A percentile compares a stretch with the other conserved stretches of the same genome.
These are phyloP conservation scores for Triangularia verruculosa DNA, from an alignment of 2,329 filamentous ascomycete species.

Conservation along the genomic window DNA sequence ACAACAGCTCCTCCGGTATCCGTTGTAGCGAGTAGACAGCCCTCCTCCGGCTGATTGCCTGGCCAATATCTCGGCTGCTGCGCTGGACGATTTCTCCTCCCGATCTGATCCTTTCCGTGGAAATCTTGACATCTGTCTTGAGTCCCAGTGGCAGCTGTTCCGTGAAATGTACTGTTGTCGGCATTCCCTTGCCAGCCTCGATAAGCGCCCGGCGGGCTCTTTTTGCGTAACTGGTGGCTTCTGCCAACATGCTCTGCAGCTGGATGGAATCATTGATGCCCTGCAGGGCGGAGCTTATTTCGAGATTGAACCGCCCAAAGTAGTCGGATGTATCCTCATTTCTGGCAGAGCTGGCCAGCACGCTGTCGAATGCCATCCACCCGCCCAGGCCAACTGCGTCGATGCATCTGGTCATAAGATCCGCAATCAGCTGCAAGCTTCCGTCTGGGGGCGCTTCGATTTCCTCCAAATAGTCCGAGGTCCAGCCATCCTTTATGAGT, in stretches of 20 bases:
- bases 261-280: constrained; percentile 67
- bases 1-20: constrained; percentile 56
- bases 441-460: constrained; percentile 57
- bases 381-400: constrained; percentile 73
- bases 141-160: constrained; percentile 68
- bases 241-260: constrained; percentile 61
- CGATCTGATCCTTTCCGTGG: constrained; percentile 57
- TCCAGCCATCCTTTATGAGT: constrained; percentile 73
- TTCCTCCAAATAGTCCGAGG: constrained; percentile 61
- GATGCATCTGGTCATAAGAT: constrained; percentile 68
- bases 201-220: constrained; percentile 28
- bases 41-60: constrained; percentile 74
- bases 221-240: constrained; percentile 62
- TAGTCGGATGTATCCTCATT: constrained; percentile 60
- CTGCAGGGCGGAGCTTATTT: constrained; percentile 69
- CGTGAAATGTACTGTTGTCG: constrained; percentile 20
- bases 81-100: constrained; percentile 69
- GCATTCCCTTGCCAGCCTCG: constrained; percentile 26
- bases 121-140: constrained; percentile 54
- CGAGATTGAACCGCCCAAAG: constrained; percentile 61
- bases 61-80: constrained; percentile 69
- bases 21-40: constrained; percentile 81
- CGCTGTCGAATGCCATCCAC: constrained; percentile 64
- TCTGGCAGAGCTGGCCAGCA: constrained; percentile 42
- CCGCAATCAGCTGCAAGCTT: constrained; percentile 67